phyloP scores from a whole-genome alignment of 1,139 yeast genomes.

The Candida sp. region DNA sequence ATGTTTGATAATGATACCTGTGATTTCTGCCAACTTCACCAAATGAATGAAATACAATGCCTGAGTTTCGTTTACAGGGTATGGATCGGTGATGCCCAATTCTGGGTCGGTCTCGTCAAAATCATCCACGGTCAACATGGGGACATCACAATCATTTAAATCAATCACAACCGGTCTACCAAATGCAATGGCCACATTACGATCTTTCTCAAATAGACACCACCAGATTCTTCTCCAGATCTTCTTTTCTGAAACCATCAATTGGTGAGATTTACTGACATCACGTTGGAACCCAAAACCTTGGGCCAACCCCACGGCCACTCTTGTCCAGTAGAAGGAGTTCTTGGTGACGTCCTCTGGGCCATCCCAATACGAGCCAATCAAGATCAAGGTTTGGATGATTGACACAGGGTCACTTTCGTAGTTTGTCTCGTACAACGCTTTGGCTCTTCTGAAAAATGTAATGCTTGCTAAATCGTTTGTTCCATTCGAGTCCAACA shows the following conservation, averaged over 20 bases:
- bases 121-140: slow-evolving; percentile 71
- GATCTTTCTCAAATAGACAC: slow-evolving; percentile 75
- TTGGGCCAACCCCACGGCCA: slow-evolving; percentile 76
- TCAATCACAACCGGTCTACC: slow-evolving; percentile 77
- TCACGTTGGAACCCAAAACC: slow-evolving; percentile 80
- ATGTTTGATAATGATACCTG: slow-evolving; percentile 72
- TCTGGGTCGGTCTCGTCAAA: slow-evolving; percentile 59
- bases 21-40: slow-evolving; percentile 73
- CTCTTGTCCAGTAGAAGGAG: slow-evolving; percentile 78
- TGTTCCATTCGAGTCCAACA: slow-evolving; percentile 61
- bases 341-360: slow-evolving; percentile 80
- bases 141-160: slow-evolving; percentile 78
- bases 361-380: slow-evolving; percentile 80
- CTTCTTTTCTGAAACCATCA: slow-evolving; percentile 49
- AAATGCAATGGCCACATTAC: slow-evolving; percentile 74
- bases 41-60: slow-evolving; percentile 65
- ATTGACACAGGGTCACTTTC: slow-evolving; percentile 73
- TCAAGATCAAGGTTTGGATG: slow-evolving; percentile 65
- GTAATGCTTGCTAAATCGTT: slow-evolving; percentile 64
- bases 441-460: slow-evolving; percentile 78
- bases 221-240: slow-evolving; percentile 82
- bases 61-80: slow-evolving; percentile 51
- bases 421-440: slow-evolving; percentile 72
- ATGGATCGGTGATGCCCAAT: slow-evolving; percentile 36
- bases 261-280: slow-evolving; percentile 34